Conservation (phyloP, 768 basidiomycete genomes). For the Panellus pusillus region DNA sequence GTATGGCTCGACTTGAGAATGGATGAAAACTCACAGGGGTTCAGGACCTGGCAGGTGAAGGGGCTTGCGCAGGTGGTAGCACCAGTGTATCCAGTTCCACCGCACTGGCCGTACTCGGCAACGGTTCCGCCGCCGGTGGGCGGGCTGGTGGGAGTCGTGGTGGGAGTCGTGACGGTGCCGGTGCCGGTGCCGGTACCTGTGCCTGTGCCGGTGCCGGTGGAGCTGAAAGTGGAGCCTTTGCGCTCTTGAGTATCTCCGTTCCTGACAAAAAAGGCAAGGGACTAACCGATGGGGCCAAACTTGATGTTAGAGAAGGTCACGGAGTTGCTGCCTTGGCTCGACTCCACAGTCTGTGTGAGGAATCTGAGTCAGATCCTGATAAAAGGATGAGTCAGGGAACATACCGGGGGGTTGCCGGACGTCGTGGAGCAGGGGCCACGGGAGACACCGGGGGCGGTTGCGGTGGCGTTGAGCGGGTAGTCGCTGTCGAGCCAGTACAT, state of each 20-base stretch:
- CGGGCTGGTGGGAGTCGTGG: not conserved
- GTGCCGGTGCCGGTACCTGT: no score
- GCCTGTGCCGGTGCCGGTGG: not conserved
- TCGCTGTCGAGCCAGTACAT: conserved; percentile 31
- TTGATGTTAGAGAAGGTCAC: conserved; percentile 43
- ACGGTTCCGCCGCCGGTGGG: conserved; percentile 1
- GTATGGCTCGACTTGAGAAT: not conserved
- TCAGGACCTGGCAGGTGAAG: not conserved
- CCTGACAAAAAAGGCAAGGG: no score
- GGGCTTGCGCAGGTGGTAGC: not conserved
- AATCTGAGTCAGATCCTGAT: not conserved
- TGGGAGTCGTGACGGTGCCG: not conserved
- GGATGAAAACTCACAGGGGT: conserved; percentile 5
- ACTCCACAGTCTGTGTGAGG: conserved; percentile 28
- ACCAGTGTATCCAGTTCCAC: not conserved
- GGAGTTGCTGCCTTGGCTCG: conserved; percentile 23
- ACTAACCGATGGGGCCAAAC: conserved; percentile 33
- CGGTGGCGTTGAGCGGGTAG: conserved; percentile 30
- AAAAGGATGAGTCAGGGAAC: not conserved
- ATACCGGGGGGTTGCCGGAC: conserved; percentile 36
- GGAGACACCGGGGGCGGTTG: conserved; percentile 20
- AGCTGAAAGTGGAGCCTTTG: conserved; percentile 31
- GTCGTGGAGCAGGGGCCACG: conserved; percentile 21
- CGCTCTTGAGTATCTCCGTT: no score
- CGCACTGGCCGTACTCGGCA: conserved; percentile 3